Conservation (phyloP, 2,329 filamentous ascomycete species). For the Claviceps sp. region DNA sequence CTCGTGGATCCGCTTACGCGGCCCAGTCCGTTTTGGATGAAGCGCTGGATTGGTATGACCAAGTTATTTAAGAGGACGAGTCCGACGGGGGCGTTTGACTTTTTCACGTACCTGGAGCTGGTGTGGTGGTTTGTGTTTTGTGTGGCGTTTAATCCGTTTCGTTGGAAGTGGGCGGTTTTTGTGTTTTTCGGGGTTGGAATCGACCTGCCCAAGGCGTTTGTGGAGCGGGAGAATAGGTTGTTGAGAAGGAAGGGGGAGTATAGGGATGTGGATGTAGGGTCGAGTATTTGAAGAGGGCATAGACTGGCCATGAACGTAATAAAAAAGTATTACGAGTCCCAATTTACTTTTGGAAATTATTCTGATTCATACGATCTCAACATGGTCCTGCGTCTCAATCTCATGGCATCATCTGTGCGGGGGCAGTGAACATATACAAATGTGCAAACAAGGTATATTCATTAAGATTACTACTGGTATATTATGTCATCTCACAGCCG, state of each 20-base stretch:
- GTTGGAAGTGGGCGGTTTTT: constrained; percentile 83
- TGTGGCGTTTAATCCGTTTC: constrained; percentile 67
- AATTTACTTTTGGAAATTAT: no score
- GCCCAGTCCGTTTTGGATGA: constrained; percentile 62
- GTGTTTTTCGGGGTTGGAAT: constrained; percentile 66
- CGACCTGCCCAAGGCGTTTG: constrained; percentile 50
- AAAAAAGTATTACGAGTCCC: neutral
- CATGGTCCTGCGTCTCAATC: no score
- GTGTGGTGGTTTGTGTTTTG: constrained; percentile 79
- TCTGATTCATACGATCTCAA: no score
- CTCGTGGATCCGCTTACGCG: constrained; percentile 64
- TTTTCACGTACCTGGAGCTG: constrained; percentile 78
- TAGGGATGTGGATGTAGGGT: constrained; percentile 9
- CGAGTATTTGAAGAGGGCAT: constrained; percentile 8
- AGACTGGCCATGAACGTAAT: neutral
- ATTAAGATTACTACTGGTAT: neutral
- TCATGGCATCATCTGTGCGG: no score
- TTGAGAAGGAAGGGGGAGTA: constrained; percentile 35
- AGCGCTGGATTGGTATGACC: constrained; percentile 79
- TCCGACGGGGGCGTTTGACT: constrained; percentile 69
- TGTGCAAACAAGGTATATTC: neutral
- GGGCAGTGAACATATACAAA: neutral
- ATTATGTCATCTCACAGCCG: neutral
- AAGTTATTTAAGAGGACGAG: constrained; percentile 53
- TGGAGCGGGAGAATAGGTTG: constrained; percentile 50